phyloP scores from a whole-genome alignment of 495 filamentous ascomycete genomes.

The Tetracladium marchalianum region DNA sequence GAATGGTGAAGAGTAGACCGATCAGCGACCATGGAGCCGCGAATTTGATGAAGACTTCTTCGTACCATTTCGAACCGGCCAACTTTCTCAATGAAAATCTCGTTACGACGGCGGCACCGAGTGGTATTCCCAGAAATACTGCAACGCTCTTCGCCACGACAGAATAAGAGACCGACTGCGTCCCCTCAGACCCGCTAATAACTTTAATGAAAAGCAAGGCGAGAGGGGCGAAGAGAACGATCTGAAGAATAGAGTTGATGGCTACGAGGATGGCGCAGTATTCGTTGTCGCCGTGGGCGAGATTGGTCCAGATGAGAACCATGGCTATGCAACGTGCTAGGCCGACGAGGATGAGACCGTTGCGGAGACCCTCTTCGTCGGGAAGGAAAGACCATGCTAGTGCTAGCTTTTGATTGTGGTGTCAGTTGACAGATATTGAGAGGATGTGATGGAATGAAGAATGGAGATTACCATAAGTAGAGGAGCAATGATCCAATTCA shows the following conservation, averaged over 20 bases:
- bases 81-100: conserved; percentile 51
- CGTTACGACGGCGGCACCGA: conserved; percentile 70
- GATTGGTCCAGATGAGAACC: conserved; percentile 72
- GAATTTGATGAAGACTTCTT: conserved; percentile 58
- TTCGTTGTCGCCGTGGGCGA: conserved; percentile 69
- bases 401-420: conserved; percentile 36
- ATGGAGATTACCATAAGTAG: conserved; percentile 62
- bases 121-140: conserved; percentile 77
- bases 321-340: conserved; percentile 77
- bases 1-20: conserved; percentile 76
- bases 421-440: not conserved
- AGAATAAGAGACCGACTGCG: conserved; percentile 35
- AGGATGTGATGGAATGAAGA: not conserved
- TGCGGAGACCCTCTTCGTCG: conserved; percentile 54
- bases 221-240: conserved; percentile 75
- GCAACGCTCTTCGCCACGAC: conserved; percentile 71
- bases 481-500: conserved; percentile 89
- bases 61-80: conserved; percentile 49
- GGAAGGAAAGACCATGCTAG: conserved; percentile 80
- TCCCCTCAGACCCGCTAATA: conserved; percentile 36
- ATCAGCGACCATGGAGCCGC: conserved; percentile 67
- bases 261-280: conserved; percentile 91
- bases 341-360: conserved; percentile 70
- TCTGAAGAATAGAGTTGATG: conserved; percentile 78
- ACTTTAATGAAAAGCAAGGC: conserved; percentile 69